A percentile compares a stretch with the other conserved stretches of the same genome.
Evolutionary conservation across 2,329 filamentous ascomycete species (phyloP).

Genomic region (Sporothrix euskadiensis): DNA sequence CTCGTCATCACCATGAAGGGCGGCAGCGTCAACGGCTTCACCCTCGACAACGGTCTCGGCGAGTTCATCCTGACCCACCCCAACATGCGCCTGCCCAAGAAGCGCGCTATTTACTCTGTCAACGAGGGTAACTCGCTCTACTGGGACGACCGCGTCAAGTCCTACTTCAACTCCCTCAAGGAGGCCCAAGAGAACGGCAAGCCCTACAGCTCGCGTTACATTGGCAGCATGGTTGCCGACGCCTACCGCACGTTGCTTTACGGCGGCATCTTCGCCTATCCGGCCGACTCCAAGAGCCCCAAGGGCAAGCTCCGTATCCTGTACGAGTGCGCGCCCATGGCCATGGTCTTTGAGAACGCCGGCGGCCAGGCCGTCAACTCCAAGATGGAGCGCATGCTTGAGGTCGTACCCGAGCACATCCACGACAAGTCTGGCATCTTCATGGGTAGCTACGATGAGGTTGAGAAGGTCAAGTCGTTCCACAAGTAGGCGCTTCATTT

Average conservation of each 20-base stretch:
- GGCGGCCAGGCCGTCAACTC: slow-evolving; percentile 91
- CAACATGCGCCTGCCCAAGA: slow-evolving; percentile 81
- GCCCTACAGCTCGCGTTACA: slow-evolving; percentile 93
- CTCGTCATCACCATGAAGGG: slow-evolving; percentile 96
- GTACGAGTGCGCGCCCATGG: slow-evolving; percentile 99
- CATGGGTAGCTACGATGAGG: slow-evolving; percentile 89
- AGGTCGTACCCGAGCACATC: slow-evolving; percentile 85
- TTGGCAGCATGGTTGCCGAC: slow-evolving; percentile 97
- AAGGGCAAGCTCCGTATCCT: slow-evolving; percentile 97
- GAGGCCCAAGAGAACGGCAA: slow-evolving; percentile 71
- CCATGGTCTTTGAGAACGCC: slow-evolving; percentile 97
- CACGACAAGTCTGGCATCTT: slow-evolving; percentile 96
- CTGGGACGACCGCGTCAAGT: slow-evolving; percentile 85
- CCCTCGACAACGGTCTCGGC: slow-evolving; percentile 90
- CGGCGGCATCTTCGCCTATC: slow-evolving; percentile 96
- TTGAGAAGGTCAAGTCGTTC: slow-evolving; percentile 89
- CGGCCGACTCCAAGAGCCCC: slow-evolving; percentile 94
- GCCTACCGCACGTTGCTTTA: slow-evolving; percentile 95
- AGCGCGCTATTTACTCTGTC: slow-evolving; percentile 89
- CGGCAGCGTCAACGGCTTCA: slow-evolving; percentile 93
- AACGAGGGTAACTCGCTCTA: slow-evolving; percentile 98
- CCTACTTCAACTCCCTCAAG: slow-evolving; percentile 90
- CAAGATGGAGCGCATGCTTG: slow-evolving; percentile 87
- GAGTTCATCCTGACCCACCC: slow-evolving; percentile 99
- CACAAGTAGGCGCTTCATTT: slow-evolving; percentile 54